Percentiles rank a stretch among this genome's conserved stretches.
phyloP scores from a whole-genome alignment of 2,329 filamentous ascomycete species.

The Parastagonospora nodorum region DNA sequence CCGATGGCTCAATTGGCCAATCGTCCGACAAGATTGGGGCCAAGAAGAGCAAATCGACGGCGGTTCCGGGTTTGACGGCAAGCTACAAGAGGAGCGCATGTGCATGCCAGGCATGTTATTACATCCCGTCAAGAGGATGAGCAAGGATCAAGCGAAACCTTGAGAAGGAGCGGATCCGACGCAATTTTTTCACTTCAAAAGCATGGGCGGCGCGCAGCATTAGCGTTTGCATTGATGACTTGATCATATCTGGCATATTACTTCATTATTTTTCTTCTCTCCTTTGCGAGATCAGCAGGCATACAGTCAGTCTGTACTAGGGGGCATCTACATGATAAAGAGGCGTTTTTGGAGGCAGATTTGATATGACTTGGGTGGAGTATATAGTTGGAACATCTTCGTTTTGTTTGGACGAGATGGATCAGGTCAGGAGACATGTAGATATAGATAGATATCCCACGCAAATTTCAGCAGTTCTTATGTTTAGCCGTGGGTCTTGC shows the following conservation, averaged over 20 bases:
- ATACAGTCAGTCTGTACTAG: too few relatives aligned
- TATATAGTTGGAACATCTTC: too few relatives aligned
- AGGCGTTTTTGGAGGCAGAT: too few relatives aligned
- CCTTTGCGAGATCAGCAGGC: too few relatives aligned
- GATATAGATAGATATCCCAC: too few relatives aligned
- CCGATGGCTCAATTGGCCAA: slow-evolving; percentile 82
- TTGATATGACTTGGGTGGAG: too few relatives aligned
- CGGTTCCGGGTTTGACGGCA: slow-evolving; percentile 47
- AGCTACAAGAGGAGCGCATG: slow-evolving; percentile 73
- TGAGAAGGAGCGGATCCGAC: slow-evolving; percentile 2
- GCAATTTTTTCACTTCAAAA: neutral
- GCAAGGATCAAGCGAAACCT: slow-evolving; percentile 26
- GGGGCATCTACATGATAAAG: too few relatives aligned
- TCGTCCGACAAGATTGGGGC: slow-evolving; percentile 79
- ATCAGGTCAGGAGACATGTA: too few relatives aligned
- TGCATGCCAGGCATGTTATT: slow-evolving; percentile 88
- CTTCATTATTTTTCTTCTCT: neutral
- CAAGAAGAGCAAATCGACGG: slow-evolving; percentile 68
- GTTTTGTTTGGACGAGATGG: too few relatives aligned
- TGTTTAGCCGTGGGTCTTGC: too few relatives aligned
- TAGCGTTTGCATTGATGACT: too few relatives aligned
- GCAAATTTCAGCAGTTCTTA: too few relatives aligned
- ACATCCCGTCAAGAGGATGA: slow-evolving; percentile 78
- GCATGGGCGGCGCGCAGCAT: neutral
- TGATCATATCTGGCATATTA: neutral